Base-by-base conservation (phyloP, 345 rosid genomes). In the Raphanus raphanistrum region DNA sequence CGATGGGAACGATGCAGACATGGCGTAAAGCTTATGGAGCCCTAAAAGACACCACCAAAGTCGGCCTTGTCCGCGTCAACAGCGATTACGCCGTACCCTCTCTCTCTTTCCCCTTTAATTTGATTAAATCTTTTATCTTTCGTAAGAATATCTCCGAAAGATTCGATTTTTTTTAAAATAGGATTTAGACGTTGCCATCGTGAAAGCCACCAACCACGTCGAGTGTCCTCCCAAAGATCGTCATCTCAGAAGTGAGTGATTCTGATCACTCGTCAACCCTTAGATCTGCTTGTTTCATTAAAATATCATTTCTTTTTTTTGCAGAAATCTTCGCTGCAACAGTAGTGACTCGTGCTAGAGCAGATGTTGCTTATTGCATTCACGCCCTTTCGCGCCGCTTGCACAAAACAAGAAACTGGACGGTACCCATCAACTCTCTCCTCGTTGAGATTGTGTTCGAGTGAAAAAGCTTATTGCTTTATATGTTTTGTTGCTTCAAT, bases 1-100 rank as follows among this genome's bases (percentile, higher is more conserved):
- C 72, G 73, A 93, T 96, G 99, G 98, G 90, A 59, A 91, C 99
- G 75, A 92, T 96, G 28, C 98, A 93, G 87, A 87, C 96, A 15
- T 96, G 97, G 97, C 86, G 98, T 65, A 91, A 85, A 79, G 98
- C 98, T 58, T 96, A 90, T 45, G 99, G 98, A 52, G 99, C 98
- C 70, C 83, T 96, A 85, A 96, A 96, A 76, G 98, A 96, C 72
- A 58, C 89, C 87, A 96, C 99, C 83, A 96, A 96, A 93, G 98
- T 96, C 87, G 99, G 99, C 41, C 92, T 96, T 66, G 98, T 97
- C 77, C 99, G 95, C 65, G 98, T 96, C 84, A 96, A 96, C 85
- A 91, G 97, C 84, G 98, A 93, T 77, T 96, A 82, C 69, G 97
- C 99, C 84, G 99, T 95, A 82, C 57, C 13, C 45, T 10, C 21